phyloP scores from a whole-genome alignment of 345 rosid species.

The Lumnitzera littorea region DNA sequence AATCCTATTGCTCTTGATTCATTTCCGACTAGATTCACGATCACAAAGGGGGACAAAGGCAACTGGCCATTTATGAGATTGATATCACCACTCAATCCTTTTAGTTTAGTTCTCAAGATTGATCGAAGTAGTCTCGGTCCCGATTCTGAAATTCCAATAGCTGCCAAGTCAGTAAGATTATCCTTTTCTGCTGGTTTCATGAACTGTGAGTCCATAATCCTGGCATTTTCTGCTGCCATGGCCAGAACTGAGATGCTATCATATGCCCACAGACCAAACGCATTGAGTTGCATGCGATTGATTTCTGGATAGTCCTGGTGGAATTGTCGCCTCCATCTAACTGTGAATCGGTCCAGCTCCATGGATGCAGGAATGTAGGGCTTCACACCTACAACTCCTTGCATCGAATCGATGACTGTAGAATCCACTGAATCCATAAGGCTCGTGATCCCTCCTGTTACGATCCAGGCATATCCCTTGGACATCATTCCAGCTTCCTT shows the following conservation, averaged over 20 bases:
- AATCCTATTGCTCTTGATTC: conserved; percentile 23
- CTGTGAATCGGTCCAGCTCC: conserved; percentile 11
- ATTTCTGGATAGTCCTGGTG: conserved; percentile 9
- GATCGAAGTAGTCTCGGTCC: conserved; percentile 21
- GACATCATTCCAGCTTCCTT: conserved; percentile 24
- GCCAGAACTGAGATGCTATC: too few species aligned
- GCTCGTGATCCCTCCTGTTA: conserved; percentile 19
- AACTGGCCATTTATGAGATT: too few species aligned
- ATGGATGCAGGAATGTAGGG: conserved; percentile 11
- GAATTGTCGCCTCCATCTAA: conserved; percentile 25
- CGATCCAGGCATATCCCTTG: conserved; percentile 32
- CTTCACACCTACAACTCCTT: conserved; percentile 18
- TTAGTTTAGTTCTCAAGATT: conserved; percentile 13
- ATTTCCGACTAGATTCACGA: neutral
- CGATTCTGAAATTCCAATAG: neutral
- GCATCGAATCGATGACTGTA: conserved; percentile 17
- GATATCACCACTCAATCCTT: too few species aligned
- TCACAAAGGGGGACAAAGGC: too few species aligned
- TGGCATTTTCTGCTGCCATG: neutral
- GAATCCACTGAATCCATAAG: conserved; percentile 2
- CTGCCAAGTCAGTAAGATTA: conserved; percentile 5
- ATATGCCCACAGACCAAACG: conserved; percentile 24
- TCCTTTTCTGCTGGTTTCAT: neutral
- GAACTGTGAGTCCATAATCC: conserved; percentile 1
- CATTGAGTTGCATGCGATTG: conserved; percentile 5